Percentiles rank a stretch among this genome's conserved stretches.
Conservation (phyloP, 2,329 filamentous ascomycete genomes). For the Phialophora chinensis region DNA sequence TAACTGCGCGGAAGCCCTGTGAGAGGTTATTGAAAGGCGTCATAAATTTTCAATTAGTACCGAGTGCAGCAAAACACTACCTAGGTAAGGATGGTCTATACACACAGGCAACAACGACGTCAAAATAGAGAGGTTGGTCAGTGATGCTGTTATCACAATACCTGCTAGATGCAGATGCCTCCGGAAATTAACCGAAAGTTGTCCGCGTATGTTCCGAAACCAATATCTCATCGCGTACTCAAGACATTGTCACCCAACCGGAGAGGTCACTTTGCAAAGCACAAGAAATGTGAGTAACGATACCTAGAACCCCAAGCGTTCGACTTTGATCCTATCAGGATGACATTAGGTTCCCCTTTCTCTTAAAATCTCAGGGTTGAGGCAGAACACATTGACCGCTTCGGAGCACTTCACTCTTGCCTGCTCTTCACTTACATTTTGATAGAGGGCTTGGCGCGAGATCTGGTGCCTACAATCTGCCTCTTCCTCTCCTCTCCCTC, state of each 20-base stretch:
- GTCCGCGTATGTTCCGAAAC: too few relatives aligned
- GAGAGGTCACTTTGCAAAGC: neutral
- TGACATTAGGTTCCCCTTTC: neutral
- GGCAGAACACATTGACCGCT: neutral
- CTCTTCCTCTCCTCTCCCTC: neutral
- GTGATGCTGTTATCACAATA: too few relatives aligned
- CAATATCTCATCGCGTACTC: neutral
- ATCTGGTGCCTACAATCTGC: neutral
- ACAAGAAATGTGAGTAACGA: neutral
- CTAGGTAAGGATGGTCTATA: too few relatives aligned
- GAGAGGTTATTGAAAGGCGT: too few relatives aligned
- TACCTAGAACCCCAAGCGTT: neutral
- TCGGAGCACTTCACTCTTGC: neutral
- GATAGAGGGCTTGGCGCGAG: slow-evolving; percentile 3
- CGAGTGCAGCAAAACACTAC: too few relatives aligned
- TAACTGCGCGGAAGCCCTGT: too few relatives aligned
- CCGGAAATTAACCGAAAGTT: too few relatives aligned
- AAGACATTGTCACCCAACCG: neutral
- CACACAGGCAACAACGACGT: too few relatives aligned
- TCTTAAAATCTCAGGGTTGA: neutral
- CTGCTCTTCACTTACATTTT: slow-evolving; percentile 1
- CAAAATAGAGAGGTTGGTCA: too few relatives aligned
- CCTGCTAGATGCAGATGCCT: too few relatives aligned
- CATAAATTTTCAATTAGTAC: too few relatives aligned
- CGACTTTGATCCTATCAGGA: neutral